These are phyloP conservation scores for Fusarium pseudocircinatum DNA, from an alignment of 2,329 filamentous ascomycete genomes.

Conservation along the genomic window DNA sequence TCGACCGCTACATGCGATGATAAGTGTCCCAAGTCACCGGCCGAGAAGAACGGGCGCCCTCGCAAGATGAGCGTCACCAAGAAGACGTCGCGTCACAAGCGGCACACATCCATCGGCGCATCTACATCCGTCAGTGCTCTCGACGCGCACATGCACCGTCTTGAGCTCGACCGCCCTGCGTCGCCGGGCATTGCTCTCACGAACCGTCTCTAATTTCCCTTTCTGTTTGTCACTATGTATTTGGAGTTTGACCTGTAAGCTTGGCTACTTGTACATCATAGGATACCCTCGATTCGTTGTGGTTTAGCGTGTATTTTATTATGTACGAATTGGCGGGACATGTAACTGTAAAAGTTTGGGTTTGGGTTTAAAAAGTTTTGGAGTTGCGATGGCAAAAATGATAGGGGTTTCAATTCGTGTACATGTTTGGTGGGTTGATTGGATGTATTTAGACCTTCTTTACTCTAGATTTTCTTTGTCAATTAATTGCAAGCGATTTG, in stretches of 20 bases:
- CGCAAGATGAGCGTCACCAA: conserved; percentile 45
- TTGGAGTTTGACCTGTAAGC: conserved; percentile 16
- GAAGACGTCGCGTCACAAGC: conserved; percentile 39
- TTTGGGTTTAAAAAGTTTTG: background rate
- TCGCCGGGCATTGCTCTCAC: conserved; percentile 44
- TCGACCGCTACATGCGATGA: conserved; percentile 32
- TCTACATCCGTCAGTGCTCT: conserved; percentile 36
- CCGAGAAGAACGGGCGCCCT: conserved; percentile 39
- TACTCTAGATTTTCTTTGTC: conserved; percentile 17
- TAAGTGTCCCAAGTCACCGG: conserved; percentile 28
- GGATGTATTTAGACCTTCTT: conserved; percentile 11
- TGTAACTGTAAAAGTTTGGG: background rate
- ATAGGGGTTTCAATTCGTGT: background rate
- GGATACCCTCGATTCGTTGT: conserved; percentile 26
- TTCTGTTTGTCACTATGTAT: background rate
- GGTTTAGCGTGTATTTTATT: conserved; percentile 29
- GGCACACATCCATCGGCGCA: conserved; percentile 34
- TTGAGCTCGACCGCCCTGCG: conserved; percentile 43
- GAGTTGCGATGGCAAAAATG: conserved; percentile 4
- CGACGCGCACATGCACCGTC: conserved; percentile 39
- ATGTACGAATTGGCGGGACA: conserved; percentile 8
- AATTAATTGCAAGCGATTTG: conserved; percentile 6
- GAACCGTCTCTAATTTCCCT: conserved; percentile 36
- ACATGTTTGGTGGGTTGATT: background rate
- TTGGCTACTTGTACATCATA: conserved; percentile 30